Base-by-base conservation (phyloP, 176 grass and related monocot genomes). In the Eragrostis curvula region DNA sequence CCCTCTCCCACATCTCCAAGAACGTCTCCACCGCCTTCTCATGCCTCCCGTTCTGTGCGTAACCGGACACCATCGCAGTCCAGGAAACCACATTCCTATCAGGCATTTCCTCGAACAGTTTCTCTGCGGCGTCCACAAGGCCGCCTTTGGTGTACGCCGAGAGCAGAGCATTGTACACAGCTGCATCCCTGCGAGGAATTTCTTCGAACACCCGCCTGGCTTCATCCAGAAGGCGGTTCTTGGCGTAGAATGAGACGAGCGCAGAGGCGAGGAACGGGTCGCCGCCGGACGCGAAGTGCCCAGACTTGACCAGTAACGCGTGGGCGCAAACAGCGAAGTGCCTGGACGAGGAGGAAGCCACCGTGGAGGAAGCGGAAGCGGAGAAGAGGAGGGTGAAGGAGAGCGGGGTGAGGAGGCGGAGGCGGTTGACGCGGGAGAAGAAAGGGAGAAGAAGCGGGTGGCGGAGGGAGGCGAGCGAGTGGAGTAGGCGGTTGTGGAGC, bases 1-100 rank as follows among this genome's bases (percentile, higher is more conserved):
- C 81, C 58, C 49, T 27, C 44, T 88, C 82, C 85, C 90, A 89
- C 84, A 98, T 98, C 17, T 84, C 74, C 39, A 82, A 23, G 72
- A 98, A 92, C 41, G 83, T 65, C 2, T 58, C 27, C n/a, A 98
- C 56, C 0, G 92, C 88, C 51, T 89, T 48, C 42, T 81, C 87
- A 11, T 86, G 85, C 32, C 9, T 12, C 50, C 82, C 77, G 16
- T 90, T 93, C 80, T 89, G 90, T 1, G 85, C 29, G 27, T 89
- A 93, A 0, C 92, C 92, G 9, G 86, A 93, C 21, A 98, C 79
- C 96, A 95, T 91, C 0, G 91, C 84, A 3, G 89, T 95, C 92
- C 96, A 95, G 0, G 92, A 91, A 15, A 98, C 69, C 20, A 95
- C 86, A 40, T 89, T 92, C 66, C 79, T 78, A 3, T 78, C 45